A percentile compares a stretch with the other conserved stretches of the same genome.
Conservation (phyloP, 352 stramenopile genomes). For the Blastocystis sp. region DNA sequence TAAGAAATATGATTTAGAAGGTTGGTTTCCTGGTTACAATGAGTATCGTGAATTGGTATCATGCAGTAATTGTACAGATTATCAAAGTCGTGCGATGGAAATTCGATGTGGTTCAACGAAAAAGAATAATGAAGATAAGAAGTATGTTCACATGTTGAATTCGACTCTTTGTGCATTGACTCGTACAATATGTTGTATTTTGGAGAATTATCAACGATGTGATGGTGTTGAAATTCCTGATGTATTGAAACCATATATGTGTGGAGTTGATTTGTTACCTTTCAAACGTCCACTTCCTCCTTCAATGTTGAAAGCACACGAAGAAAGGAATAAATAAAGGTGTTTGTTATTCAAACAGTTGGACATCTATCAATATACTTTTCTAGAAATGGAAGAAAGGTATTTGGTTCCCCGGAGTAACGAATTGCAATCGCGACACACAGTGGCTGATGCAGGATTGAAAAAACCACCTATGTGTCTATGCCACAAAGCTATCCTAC, state of each 20-base stretch:
- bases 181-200: constrained; percentile 93
- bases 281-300: constrained; percentile 69
- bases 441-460: neutral
- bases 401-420: neutral
- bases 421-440: constrained; percentile 34
- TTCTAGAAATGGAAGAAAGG: constrained; percentile 14
- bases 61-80: constrained; percentile 98
- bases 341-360: neutral
- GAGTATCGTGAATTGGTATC: constrained; percentile 92
- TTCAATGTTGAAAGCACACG: neutral
- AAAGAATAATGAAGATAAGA: constrained; percentile 81
- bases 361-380: constrained; percentile 13
- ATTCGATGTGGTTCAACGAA: constrained; percentile 83
- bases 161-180: constrained; percentile 94
- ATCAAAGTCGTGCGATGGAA: constrained; percentile 91
- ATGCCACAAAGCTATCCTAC: neutral
- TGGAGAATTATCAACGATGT: constrained; percentile 92
- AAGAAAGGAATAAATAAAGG: neutral
- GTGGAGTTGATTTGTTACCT: constrained; percentile 91
- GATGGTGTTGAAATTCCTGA: constrained; percentile 86
- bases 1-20: constrained; percentile 99
- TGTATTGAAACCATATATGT: constrained; percentile 95
- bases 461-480: neutral
- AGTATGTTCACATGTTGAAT: constrained; percentile 94
- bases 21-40: constrained; percentile 94